A percentile compares a stretch with the other conserved stretches of the same genome.
phyloP scores from a whole-genome alignment of 2,329 filamentous ascomycete genomes.

The Fusarium musae region DNA sequence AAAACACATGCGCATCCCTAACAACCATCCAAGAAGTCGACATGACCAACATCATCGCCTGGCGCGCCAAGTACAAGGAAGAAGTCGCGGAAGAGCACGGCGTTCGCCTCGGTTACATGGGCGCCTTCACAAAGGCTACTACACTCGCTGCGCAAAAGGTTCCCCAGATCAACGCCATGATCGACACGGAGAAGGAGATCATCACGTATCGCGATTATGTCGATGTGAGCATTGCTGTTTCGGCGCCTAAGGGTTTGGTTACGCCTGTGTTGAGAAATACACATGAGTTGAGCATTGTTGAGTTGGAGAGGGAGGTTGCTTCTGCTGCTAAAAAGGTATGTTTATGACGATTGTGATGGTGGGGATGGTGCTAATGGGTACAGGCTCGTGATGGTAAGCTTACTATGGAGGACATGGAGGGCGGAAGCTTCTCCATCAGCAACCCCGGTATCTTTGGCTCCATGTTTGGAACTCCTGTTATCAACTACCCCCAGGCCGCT shows the following conservation, averaged over 20 bases:
- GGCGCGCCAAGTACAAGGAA: slow-evolving; percentile 72
- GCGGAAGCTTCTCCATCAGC: slow-evolving; percentile 80
- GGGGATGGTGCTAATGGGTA: neutral
- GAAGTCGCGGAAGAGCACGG: slow-evolving; percentile 46
- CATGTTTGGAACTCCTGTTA: slow-evolving; percentile 70
- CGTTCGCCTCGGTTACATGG: slow-evolving; percentile 73
- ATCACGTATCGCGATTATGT: slow-evolving; percentile 69
- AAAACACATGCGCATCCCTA: slow-evolving; percentile 75
- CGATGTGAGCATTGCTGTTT: slow-evolving; percentile 79
- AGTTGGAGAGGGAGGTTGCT: slow-evolving; percentile 65
- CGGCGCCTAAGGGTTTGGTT: slow-evolving; percentile 76
- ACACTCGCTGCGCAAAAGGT: slow-evolving; percentile 75
- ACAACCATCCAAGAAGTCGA: slow-evolving; percentile 64
- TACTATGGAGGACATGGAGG: slow-evolving; percentile 81
- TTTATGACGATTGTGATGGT: rapidly evolving
- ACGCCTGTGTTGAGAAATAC: slow-evolving; percentile 80
- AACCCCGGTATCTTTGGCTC: slow-evolving; percentile 79
- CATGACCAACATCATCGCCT: slow-evolving; percentile 74
- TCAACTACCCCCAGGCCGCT: slow-evolving; percentile 77
- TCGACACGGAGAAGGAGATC: slow-evolving; percentile 68
- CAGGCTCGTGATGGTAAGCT: slow-evolving; percentile 77
- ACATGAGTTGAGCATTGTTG: slow-evolving; percentile 55
- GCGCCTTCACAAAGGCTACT: slow-evolving; percentile 79
- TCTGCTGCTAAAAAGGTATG: slow-evolving; percentile 65
- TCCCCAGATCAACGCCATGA: slow-evolving; percentile 75